A percentile compares a stretch with the other conserved stretches of the same genome.
phyloP scores from a whole-genome alignment of 306 rosid genomes.

The Citrullus mucosospermus region DNA sequence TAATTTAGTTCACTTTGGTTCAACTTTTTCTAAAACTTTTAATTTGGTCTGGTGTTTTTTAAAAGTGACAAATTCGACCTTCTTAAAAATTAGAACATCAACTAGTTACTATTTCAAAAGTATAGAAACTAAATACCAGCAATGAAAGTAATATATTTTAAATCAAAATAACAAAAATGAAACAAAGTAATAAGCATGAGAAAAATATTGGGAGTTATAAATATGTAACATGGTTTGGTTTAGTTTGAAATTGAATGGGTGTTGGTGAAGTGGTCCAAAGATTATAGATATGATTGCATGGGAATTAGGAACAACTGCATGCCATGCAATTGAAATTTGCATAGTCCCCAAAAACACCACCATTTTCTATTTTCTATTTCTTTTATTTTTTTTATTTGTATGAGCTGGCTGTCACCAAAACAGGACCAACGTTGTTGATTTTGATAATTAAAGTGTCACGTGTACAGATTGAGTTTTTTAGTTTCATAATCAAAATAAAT shows the following conservation, averaged over 20 bases:
- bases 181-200: no score
- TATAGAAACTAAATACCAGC: no score
- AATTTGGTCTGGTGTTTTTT: no score
- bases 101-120: no score
- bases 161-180: no score
- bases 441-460: neutral
- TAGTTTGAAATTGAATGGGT: neutral
- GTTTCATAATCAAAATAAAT: neutral
- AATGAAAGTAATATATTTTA: no score
- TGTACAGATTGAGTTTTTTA: neutral
- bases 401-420: neutral
- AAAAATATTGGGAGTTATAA: no score
- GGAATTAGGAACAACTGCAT: neutral
- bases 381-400: neutral
- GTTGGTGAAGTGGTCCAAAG: conserved; percentile 8
- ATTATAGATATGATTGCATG: neutral
- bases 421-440: neutral
- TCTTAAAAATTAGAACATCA: no score
- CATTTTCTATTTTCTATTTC: neutral
- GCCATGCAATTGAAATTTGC: conserved; percentile 1
- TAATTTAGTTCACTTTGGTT: no score
- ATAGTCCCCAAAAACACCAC: neutral
- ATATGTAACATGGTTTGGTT: neutral
- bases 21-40: no score
- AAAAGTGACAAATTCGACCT: no score